Base-by-base conservation (phyloP, 2,329 filamentous ascomycete species). In the Talaromyces sp. region DNA sequence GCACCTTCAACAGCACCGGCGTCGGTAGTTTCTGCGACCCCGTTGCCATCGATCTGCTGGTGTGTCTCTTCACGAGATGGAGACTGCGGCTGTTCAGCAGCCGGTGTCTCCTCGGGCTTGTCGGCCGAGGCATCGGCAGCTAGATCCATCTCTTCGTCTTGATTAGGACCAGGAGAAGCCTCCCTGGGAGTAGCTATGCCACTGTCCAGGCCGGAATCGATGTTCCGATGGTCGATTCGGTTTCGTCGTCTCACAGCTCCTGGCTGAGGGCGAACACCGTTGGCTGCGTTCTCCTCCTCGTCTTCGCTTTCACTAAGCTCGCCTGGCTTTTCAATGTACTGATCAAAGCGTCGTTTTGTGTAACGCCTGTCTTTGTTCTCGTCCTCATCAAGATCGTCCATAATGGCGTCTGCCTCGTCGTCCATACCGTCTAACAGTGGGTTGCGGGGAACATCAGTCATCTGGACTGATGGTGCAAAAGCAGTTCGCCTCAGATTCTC, bases 291-390 rank as follows among this genome's bases (percentile, higher is more conserved):
- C 74, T 91, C 85, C 11, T 96, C 91, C 67, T 97, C 93, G 62
- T 96, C 91, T 62, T 96, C 92, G 64, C 90, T 95, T 50, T 94
- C 90, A 61, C 92, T 90, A 50, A 92, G 85, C 70, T 97, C 93
- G 66, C 89, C 90, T 8, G 90, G 85, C 61, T 90, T 85, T 57
- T 87, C 84, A 27, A 91, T 83, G 54, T 84, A 87, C 73, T 92
- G 87, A 64, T 97, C 93, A 81, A 90, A 92, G 64, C 88, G 85
- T 38, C 90, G 88, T 73, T 94, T 85, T 0, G 91, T 95, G 75
- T 88, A 86, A 27, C 93, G 88, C 59, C 84, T 84, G 70, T 97
- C 93, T 67, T 90, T 88, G 72, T 94, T 92, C 66, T 90, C 85
- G 65, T 97, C 92, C 57, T 91, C 90, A 64, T 97, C 92, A 1